A percentile compares a stretch with the other conserved stretches of the same genome.
phyloP scores from a whole-genome alignment of 495 filamentous ascomycete genomes.

The Penicillium lividum region DNA sequence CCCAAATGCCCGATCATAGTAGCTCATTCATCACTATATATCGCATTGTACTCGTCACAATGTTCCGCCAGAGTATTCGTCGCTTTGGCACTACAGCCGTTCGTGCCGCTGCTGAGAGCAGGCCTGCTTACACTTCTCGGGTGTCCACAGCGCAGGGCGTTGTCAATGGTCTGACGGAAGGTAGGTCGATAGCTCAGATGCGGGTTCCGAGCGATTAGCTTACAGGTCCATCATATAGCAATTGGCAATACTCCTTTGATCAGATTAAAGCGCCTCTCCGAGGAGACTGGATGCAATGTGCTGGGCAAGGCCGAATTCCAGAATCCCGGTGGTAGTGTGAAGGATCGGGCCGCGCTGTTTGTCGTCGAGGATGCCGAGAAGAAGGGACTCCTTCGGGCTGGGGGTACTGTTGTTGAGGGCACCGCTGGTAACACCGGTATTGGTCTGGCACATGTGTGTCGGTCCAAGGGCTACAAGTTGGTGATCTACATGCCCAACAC shows the following conservation, averaged over 20 bases:
- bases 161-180: conserved; percentile 81
- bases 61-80: conserved; percentile 60
- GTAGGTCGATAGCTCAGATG: conserved; percentile 48
- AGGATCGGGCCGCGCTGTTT: conserved; percentile 94
- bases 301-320: conserved; percentile 98
- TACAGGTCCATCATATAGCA: conserved; percentile 49
- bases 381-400: conserved; percentile 73
- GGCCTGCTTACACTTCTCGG: conserved; percentile 52
- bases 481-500: conserved; percentile 99
- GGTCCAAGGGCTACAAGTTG: conserved; percentile 86
- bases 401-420: conserved; percentile 94
- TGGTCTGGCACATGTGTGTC: conserved; percentile 94
- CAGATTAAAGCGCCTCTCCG: conserved; percentile 81
- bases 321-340: conserved; percentile 95
- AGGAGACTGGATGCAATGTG: conserved; percentile 90
- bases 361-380: conserved; percentile 93
- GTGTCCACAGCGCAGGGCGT: conserved; percentile 83
- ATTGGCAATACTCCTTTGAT: conserved; percentile 98
- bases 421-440: conserved; percentile 98
- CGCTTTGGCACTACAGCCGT: conserved; percentile 57
- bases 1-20: conserved; percentile 10
- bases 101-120: conserved; percentile 49
- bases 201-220: neutral
- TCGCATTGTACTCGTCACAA: conserved; percentile 25
- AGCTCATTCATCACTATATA: neutral